These are phyloP conservation scores for Marchantia paleacea DNA, from an alignment of 225 moss, liverwort and hornwort species.

Conservation along the genomic window DNA sequence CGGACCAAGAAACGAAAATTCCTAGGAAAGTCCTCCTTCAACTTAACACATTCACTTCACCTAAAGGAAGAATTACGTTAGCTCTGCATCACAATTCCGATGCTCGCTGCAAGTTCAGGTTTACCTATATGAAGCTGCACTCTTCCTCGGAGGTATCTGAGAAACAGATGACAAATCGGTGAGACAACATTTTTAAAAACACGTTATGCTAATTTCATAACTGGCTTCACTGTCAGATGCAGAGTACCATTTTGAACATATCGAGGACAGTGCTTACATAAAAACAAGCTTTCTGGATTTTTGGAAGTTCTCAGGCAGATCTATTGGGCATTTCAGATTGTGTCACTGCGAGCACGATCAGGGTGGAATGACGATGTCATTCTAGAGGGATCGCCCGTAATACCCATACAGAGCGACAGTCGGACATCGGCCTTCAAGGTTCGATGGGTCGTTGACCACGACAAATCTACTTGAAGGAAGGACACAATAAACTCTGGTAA, in stretches of 20 bases:
- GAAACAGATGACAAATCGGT: background rate
- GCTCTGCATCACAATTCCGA: background rate
- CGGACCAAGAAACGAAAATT: background rate
- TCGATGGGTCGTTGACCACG: background rate
- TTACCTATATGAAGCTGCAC: constrained; percentile 94
- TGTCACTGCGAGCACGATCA: background rate
- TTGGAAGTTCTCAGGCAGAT: too few relatives aligned
- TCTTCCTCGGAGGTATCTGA: constrained; percentile 97
- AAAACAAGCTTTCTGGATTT: background rate
- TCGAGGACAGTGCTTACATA: background rate
- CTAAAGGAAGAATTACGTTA: too few relatives aligned
- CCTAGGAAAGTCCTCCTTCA: background rate
- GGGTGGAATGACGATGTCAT: background rate
- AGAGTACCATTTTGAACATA: background rate
- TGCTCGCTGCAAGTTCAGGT: background rate
- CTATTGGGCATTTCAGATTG: too few relatives aligned
- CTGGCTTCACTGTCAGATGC: background rate
- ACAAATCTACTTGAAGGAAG: background rate
- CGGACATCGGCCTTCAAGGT: background rate
- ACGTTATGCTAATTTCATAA: background rate
- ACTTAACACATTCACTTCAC: background rate
- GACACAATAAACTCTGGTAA: too few relatives aligned
- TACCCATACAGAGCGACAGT: background rate
- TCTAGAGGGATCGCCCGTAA: background rate
- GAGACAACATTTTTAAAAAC: background rate